A percentile compares a stretch with the other conserved stretches of the same genome.
These are phyloP conservation scores for Canna indica DNA, from an alignment of 176 grass and related monocot species.

Conservation along the genomic window DNA sequence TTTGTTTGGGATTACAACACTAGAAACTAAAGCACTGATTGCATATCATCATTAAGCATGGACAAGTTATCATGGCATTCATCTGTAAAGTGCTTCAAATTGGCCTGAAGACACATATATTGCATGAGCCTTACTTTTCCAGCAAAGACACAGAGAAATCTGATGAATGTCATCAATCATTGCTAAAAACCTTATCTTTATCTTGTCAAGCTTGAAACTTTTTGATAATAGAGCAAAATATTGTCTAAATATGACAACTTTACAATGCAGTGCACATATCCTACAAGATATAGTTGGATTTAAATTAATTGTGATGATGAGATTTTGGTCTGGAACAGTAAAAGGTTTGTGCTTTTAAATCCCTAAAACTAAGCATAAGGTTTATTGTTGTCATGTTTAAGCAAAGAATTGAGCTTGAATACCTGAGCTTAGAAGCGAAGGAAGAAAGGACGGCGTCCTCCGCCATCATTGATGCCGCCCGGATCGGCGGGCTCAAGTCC, in stretches of 20 bases:
- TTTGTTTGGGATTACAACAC: background rate
- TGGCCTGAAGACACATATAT: background rate
- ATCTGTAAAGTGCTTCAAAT: background rate
- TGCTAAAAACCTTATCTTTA: background rate
- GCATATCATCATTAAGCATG: background rate
- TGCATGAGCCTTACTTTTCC: background rate
- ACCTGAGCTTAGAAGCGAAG: conserved; percentile 83
- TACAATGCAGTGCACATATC: background rate
- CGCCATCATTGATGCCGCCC: background rate
- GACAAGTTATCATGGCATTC: background rate
- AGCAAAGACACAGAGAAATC: background rate
- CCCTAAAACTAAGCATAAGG: too few relatives aligned
- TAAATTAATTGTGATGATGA: too few relatives aligned
- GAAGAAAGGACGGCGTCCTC: conserved; percentile 45
- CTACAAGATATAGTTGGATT: background rate
- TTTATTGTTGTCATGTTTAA: background rate
- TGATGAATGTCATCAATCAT: conserved; percentile 2
- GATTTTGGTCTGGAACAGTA: too few relatives aligned
- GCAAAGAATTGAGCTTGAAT: background rate
- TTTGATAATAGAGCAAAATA: background rate
- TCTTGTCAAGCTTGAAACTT: background rate
- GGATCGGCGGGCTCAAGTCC: conserved; percentile 23
- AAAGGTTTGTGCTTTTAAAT: too few relatives aligned
- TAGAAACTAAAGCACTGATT: background rate
- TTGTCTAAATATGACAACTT: background rate